Evolutionary conservation across 495 filamentous ascomycete species (phyloP).

Genomic region (Neurospora africana): DNA sequence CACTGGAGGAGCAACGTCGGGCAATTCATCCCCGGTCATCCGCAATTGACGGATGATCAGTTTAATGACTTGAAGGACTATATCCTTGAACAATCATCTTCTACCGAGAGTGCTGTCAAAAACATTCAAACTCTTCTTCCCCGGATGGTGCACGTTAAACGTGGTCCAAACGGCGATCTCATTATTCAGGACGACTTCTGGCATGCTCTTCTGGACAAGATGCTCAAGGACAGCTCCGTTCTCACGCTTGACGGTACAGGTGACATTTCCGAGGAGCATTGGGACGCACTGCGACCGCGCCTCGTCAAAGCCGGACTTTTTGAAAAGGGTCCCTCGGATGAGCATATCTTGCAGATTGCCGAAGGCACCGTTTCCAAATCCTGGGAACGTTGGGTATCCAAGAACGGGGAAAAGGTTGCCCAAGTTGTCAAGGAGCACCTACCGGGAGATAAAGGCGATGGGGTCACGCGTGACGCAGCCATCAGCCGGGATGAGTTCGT

Average conservation of each 20-base stretch:
- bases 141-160: conserved; percentile 27
- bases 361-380: conserved; percentile 9
- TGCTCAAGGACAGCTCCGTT: conserved; percentile 22
- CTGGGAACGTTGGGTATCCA: conserved; percentile 28
- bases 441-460: background rate
- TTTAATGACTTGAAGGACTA: conserved; percentile 13
- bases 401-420: conserved; percentile 24
- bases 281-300: conserved; percentile 25
- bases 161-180: conserved; percentile 27
- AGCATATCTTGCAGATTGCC: conserved; percentile 9
- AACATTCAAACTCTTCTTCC: conserved; percentile 23
- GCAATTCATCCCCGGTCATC: conserved; percentile 11
- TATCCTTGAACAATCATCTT: conserved; percentile 4
- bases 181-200: conserved; percentile 44
- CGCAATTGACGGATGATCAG: conserved; percentile 11
- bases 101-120: conserved; percentile 11
- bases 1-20: conserved; percentile 11
- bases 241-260: conserved; percentile 19
- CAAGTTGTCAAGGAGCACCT: conserved; percentile 10
- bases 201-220: conserved; percentile 35
- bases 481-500: conserved; percentile 19
- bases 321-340: background rate
- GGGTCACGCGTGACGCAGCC: conserved; percentile 1
- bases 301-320: conserved; percentile 9
- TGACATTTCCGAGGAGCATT: conserved; percentile 25